Base-by-base conservation (phyloP, 1,139 yeast species). In the Taphrina pruni region DNA sequence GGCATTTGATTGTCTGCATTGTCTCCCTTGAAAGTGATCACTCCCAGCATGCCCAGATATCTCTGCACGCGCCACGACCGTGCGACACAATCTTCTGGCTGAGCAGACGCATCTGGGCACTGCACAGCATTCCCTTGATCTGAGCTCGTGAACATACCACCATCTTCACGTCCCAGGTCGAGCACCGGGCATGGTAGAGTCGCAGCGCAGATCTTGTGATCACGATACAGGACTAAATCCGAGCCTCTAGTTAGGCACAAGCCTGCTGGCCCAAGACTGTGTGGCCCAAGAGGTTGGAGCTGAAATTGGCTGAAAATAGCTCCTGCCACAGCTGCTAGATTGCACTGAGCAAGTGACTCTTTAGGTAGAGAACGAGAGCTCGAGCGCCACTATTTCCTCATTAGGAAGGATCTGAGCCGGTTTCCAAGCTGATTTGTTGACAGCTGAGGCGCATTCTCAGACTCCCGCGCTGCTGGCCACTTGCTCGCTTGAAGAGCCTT, bases 371-470 rank as follows among this genome's bases (percentile, higher is more conserved):
- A 26, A 2, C 32, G 32, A 26, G 32, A 26, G 32, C 32, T 26
- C 32, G 32, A 17, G 20, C 20, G 48, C 48, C 48, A 45, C 20
- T 14, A 45, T 45, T 45, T 14, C 48, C 48, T 45, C 17, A 45
- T 45, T 45, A n/a, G 48, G 48, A 45, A 45, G 48, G 48, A 45
- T 45, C 48, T 7, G n/a, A 45, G 48, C 20, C 48, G 20, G 8
- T n/a, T n/a, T 45, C 48, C 48, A 45, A 14, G 8, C 48, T 45
- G 48, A 45, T 45, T 45, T 45, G 48, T 45, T n/a, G 48, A 45
- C 32, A 8, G 20, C n/a, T n/a, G 48, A 45, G 48, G 48, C 48
- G 48, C 48, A 45, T 45, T 45, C 48, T 45, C 48, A 45, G 48
- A 14, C 8, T 45, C 48, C 14, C 43, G 14, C 11, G 14, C n/a